Evolutionary conservation across 495 filamentous ascomycete genomes (phyloP).

Genomic region (Viridothelium virens): DNA sequence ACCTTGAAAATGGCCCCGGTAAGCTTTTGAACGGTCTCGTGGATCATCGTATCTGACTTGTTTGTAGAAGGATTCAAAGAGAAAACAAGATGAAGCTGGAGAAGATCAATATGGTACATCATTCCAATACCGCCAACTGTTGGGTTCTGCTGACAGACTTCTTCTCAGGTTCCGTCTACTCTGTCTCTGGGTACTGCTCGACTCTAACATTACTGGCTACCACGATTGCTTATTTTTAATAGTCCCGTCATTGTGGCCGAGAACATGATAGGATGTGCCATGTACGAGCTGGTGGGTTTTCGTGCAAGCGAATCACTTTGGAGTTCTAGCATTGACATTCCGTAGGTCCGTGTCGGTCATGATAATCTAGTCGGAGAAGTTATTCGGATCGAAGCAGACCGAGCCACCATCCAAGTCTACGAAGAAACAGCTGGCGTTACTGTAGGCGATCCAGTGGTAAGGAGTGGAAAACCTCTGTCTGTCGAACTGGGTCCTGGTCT

Average conservation of each 20-base stretch:
- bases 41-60: not conserved
- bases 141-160: conserved; percentile 15
- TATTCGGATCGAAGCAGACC: conserved; percentile 92
- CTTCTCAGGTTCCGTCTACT: conserved; percentile 61
- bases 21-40: conserved; percentile 17
- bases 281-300: conserved; percentile 87
- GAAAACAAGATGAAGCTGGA: conserved; percentile 34
- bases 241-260: conserved; percentile 95
- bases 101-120: conserved; percentile 50
- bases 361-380: conserved; percentile 90
- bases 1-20: conserved; percentile 27
- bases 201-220: conserved; percentile 8
- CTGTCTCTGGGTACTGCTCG: conserved; percentile 63
- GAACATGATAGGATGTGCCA: conserved; percentile 97
- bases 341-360: conserved; percentile 78
- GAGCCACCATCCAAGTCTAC: conserved; percentile 96
- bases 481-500: conserved; percentile 95
- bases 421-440: conserved; percentile 98
- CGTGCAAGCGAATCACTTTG: not conserved
- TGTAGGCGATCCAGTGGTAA: conserved; percentile 84
- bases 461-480: conserved; percentile 90
- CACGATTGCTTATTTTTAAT: conserved; percentile 29
- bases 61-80: conserved; percentile 23
- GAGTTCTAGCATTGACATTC: conserved; percentile 15
- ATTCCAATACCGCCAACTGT: conserved; percentile 10